Percentiles rank a stretch among this genome's conserved stretches.
Evolutionary conservation across 2,329 filamentous ascomycete genomes (phyloP).

Genomic region (Xylariales sp.): DNA sequence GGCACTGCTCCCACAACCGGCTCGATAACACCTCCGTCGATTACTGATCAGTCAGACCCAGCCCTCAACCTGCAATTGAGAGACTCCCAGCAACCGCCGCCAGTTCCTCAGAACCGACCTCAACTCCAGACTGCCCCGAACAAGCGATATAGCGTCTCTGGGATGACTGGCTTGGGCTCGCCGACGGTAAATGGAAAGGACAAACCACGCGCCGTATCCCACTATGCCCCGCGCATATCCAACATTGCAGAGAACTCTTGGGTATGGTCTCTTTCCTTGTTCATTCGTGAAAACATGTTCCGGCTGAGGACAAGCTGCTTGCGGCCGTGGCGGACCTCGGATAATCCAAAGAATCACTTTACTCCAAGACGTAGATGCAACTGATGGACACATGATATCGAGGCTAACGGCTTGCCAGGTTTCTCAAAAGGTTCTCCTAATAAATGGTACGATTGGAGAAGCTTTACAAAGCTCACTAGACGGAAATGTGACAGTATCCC

Average conservation of each 20-base stretch:
- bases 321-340: no score
- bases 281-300: no score
- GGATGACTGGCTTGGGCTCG: constrained; percentile 57
- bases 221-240: constrained; percentile 73
- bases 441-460: constrained; percentile 79
- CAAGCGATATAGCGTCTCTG: constrained; percentile 61
- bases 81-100: constrained; percentile 30
- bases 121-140: constrained; percentile 32
- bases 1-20: constrained; percentile 62
- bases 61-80: constrained; percentile 60
- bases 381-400: no score
- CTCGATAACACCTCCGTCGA: constrained; percentile 71
- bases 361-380: no score
- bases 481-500: constrained; percentile 72
- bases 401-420: constrained; percentile 50
- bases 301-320: no score
- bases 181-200: constrained; percentile 48
- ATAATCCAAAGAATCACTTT: no score
- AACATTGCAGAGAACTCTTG: constrained; percentile 80
- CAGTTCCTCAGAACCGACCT: constrained; percentile 30
- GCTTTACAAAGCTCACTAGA: constrained; percentile 63
- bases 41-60: constrained; percentile 61
- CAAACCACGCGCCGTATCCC: constrained; percentile 60
- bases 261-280: constrained; percentile 51
- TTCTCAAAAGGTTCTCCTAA: constrained; percentile 81